Conservation (phyloP, 2,329 filamentous ascomycete species). For the Colletotrichum tabaci region DNA sequence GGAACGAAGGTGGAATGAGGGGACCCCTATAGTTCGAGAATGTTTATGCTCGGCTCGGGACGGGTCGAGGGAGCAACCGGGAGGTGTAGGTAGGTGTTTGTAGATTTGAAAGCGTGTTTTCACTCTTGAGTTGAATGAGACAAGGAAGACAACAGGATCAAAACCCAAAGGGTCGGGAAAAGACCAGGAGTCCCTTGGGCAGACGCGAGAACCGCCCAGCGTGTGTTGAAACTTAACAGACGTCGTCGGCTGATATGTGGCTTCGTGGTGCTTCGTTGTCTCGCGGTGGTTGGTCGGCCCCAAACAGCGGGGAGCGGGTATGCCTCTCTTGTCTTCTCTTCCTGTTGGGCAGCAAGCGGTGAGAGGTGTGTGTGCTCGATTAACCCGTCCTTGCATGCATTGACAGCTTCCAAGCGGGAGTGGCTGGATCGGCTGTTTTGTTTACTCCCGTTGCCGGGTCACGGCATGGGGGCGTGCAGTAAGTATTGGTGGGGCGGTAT, state of each 20-base stretch:
- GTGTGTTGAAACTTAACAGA: background rate
- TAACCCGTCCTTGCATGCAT: conserved; percentile 29
- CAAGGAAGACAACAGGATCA: no score
- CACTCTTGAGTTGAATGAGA: background rate
- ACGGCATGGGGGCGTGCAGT: background rate
- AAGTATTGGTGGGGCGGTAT: no score
- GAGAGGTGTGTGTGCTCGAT: background rate
- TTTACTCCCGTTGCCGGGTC: conserved; percentile 39
- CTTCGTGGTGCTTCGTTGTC: conserved; percentile 34
- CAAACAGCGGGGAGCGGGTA: background rate
- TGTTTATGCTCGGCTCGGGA: conserved; percentile 38
- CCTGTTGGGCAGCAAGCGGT: conserved; percentile 22
- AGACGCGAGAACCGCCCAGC: no score
- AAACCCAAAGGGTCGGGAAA: background rate
- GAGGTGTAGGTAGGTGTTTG: background rate
- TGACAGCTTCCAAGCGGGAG: conserved; percentile 33
- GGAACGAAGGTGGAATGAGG: conserved; percentile 7
- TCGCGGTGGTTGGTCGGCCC: conserved; percentile 38
- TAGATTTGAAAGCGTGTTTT: background rate
- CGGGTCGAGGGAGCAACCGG: conserved; percentile 40
- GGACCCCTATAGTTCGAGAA: conserved; percentile 14
- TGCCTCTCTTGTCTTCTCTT: background rate
- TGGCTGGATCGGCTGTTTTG: conserved; percentile 36
- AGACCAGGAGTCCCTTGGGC: conserved; percentile 13
- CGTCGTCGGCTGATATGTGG: background rate